Evolutionary conservation across 2,329 filamentous ascomycete species (phyloP), one percentile per base, ranked within the genome.

Genomic region (Colletotrichum melonis): DNA sequence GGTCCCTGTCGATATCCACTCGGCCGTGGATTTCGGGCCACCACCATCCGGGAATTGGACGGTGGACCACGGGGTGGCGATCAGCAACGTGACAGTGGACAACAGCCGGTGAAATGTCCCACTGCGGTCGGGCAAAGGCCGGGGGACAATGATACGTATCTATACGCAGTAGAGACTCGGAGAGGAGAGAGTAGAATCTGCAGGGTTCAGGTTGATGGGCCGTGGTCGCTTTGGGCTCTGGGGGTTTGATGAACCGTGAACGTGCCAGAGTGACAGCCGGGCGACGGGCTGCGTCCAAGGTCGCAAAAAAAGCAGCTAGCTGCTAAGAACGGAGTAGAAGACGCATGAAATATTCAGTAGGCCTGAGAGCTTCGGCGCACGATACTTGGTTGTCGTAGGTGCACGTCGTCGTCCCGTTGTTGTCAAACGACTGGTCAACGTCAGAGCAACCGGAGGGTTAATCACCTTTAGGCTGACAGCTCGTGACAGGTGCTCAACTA

Each of bases 51-150:
- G 60, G 46, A 58, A 52, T 65, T 66, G 56, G 62, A 32, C 26
- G 24, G 71, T 73, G 67, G 71, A 38, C 42, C 63, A 73, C 71
- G 71, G 71, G 67, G 71, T 73, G 62, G 67, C 71, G 71, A 73
- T 73, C 71, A 62, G 42, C 67, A 71, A 63, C 56, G 67, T 63
- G 62, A 71, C 71, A 70, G 55, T 65, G 55, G 26, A 54, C 54
- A 16, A 69, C 66, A 73, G 67, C 71, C 67, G 67, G 38, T 56
- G 30, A 26, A 56, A 56, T 28, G 46, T 60, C 49, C 67, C 71
- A 57, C 52, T 57, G 35, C 28, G 62, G 67, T 66, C 70, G 67
- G 70, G 67, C 70, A 73, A 66, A 65, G 70, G 67, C 70, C 70
- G 70, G 59, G 52, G 55, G n/a, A 52, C 42, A 64, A 60, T 38